These are phyloP conservation scores for Domatiomyces globalis DNA, from an alignment of 2,329 filamentous ascomycete genomes.

Conservation along the genomic window DNA sequence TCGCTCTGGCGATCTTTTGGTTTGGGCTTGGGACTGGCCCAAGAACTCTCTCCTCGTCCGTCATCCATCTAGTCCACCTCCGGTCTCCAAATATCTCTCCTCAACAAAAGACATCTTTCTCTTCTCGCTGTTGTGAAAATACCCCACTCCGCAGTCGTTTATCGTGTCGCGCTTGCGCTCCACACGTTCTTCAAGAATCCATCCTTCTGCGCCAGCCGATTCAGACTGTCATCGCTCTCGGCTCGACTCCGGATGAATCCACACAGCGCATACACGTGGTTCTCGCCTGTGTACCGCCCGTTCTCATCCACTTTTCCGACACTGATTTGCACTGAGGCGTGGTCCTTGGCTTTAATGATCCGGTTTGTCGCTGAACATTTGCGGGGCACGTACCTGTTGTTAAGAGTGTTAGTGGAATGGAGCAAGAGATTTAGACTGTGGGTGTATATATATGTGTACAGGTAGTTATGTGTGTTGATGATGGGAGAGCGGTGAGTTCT, in stretches of 20 bases:
- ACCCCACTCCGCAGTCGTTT: not conserved
- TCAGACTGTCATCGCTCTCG: constrained; percentile 92
- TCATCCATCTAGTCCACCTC: not conserved
- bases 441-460: too few species aligned
- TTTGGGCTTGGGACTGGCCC: not conserved
- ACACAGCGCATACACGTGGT: constrained; percentile 92
- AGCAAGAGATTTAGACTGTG: not conserved
- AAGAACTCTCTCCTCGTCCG: not conserved
- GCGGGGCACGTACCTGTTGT: constrained; percentile 78
- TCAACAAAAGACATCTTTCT: too few species aligned
- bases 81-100: not conserved
- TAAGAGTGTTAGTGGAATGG: not conserved
- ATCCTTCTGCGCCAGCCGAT: constrained; percentile 89
- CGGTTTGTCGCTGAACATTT: constrained; percentile 99
- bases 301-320: constrained; percentile 98
- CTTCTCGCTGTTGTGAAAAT: not conserved
- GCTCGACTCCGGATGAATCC: constrained; percentile 97
- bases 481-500: constrained; percentile 14
- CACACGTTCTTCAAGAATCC: constrained; percentile 96
- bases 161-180: constrained; percentile 42
- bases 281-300: constrained; percentile 91
- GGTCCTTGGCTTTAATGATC: constrained; percentile 99
- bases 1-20: not conserved
- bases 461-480: not conserved
- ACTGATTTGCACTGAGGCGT: constrained; percentile 94